Conservation (phyloP, 2,329 filamentous ascomycete genomes). For the Achaetomium macrosporum region DNA sequence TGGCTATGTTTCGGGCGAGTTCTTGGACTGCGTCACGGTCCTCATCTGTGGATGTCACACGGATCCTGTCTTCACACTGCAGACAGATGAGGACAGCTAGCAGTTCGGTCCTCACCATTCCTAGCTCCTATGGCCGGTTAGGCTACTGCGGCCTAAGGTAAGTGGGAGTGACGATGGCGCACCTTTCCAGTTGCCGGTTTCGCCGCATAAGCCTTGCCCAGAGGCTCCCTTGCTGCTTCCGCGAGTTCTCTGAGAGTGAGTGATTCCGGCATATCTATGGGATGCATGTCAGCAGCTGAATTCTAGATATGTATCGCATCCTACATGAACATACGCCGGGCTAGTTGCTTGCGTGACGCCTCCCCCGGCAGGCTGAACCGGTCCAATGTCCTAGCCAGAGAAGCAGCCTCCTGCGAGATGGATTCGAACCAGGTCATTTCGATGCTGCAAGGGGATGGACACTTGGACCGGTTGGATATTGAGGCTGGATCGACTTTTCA, state of each 20-base stretch:
- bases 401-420: slow-evolving; percentile 1
- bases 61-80: slow-evolving; percentile 2
- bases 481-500: no score
- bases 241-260: slow-evolving; percentile 15
- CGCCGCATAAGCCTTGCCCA: background rate
- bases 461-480: no score
- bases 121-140: background rate
- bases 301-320: background rate
- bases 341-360: slow-evolving; percentile 2
- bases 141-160: background rate
- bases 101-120: background rate
- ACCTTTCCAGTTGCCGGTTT: background rate
- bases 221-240: background rate
- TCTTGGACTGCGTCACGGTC: background rate
- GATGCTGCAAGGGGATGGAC: background rate
- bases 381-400: background rate
- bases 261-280: background rate
- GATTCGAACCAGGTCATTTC: slow-evolving; percentile 13
- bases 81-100: slow-evolving; percentile 14
- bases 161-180: background rate
- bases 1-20: slow-evolving; percentile 6
- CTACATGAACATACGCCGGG: slow-evolving; percentile 1
- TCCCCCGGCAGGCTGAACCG: background rate
- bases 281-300: background rate
- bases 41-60: background rate